Evolutionary conservation across 352 stramenopile species (phyloP).

Genomic region (Globisporangium rhizosaccharum): DNA sequence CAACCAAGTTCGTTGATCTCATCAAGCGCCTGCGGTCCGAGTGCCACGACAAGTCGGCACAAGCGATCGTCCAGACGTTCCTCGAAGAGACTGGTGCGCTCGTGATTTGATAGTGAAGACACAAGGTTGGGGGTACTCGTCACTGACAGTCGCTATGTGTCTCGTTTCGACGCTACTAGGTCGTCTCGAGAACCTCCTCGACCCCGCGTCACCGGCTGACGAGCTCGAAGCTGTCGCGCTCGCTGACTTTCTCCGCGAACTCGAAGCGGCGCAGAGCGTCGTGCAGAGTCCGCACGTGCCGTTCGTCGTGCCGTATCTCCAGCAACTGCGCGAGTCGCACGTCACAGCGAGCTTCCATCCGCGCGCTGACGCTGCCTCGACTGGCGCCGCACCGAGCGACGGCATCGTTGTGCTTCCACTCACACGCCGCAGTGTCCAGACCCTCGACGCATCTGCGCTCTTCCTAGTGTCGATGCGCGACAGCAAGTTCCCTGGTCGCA

Average conservation of each 20-base stretch:
- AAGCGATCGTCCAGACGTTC: constrained; percentile 60
- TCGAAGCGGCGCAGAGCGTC: constrained; percentile 53
- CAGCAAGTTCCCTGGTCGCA: constrained; percentile 68
- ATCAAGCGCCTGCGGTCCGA: constrained; percentile 35
- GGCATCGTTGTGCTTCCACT: constrained; percentile 47
- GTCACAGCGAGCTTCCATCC: constrained; percentile 5
- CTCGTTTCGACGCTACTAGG: constrained; percentile 5
- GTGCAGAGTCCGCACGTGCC: constrained; percentile 48
- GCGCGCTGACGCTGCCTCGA: neutral
- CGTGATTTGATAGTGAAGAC: too few species aligned
- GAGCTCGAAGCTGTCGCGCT: constrained; percentile 56
- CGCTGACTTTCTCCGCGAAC: constrained; percentile 59
- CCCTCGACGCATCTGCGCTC: constrained; percentile 24
- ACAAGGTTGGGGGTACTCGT: neutral
- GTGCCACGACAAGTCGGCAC: constrained; percentile 45
- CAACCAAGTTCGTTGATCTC: constrained; percentile 29
- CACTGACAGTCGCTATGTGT: neutral
- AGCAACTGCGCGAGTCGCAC: constrained; percentile 46
- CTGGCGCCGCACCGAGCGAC: constrained; percentile 1
- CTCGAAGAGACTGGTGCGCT: constrained; percentile 36
- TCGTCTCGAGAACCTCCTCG: constrained; percentile 34
- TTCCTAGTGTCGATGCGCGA: constrained; percentile 73
- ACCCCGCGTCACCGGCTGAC: constrained; percentile 39
- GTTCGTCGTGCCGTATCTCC: constrained; percentile 71
- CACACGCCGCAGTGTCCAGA: constrained; percentile 31